Conservation (phyloP, 164 flowering plant genomes). For the Berberis vulgaris region DNA sequence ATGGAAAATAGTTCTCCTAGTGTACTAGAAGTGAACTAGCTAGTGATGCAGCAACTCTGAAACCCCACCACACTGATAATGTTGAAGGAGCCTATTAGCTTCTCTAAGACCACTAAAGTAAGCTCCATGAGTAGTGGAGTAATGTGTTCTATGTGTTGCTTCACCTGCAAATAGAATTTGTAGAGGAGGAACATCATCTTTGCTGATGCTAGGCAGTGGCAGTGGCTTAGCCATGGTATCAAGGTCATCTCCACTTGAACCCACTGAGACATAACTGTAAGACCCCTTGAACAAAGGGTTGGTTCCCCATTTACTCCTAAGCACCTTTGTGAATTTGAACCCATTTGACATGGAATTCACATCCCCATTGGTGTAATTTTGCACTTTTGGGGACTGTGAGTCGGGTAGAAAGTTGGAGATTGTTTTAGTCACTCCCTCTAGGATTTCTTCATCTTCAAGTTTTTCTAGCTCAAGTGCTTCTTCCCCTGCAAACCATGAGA, state of each 20-base stretch:
- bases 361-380: constrained; percentile 30
- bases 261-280: constrained; percentile 84
- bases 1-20: background rate
- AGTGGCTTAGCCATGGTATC: constrained; percentile 85
- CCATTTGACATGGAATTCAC: constrained; percentile 7
- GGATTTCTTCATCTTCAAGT: constrained; percentile 59
- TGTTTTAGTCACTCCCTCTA: constrained; percentile 54
- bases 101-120: constrained; percentile 94
- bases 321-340: constrained; percentile 31
- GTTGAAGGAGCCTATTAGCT: constrained; percentile 90
- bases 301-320: constrained; percentile 83
- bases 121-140: constrained; percentile 99
- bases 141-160: constrained; percentile 96
- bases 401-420: constrained; percentile 31
- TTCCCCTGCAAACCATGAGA: constrained; percentile 90
- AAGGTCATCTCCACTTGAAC: constrained; percentile 79
- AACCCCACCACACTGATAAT: constrained; percentile 42
- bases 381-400: constrained; percentile 8
- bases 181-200: constrained; percentile 22
- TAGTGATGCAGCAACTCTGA: constrained; percentile 15
- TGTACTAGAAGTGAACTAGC: background rate
- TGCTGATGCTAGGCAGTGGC: constrained; percentile 25
- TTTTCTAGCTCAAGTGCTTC: constrained; percentile 83
- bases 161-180: constrained; percentile 98
- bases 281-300: constrained; percentile 96